Percentiles rank a stretch among this genome's conserved stretches.
Conservation (phyloP, 192 early-diverging fungal genomes). For the Entomortierella chlamydospora region DNA sequence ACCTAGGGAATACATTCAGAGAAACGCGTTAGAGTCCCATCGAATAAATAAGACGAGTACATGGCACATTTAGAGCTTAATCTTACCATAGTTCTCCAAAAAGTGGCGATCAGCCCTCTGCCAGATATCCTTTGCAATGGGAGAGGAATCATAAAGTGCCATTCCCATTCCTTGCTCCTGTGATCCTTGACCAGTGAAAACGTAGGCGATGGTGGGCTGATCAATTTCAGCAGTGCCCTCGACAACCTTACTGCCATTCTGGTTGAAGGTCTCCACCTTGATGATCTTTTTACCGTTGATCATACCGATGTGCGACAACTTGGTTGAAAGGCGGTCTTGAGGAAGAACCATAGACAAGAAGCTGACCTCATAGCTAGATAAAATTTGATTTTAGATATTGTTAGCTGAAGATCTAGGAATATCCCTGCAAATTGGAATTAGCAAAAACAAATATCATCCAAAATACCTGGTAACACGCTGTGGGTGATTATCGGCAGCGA, state of each 20-base stretch:
- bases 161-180: conserved; percentile 97
- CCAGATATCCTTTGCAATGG: conserved; percentile 89
- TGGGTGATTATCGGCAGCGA: conserved; percentile 93
- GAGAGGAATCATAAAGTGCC: conserved; percentile 87
- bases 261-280: conserved; percentile 89
- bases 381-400: not conserved
- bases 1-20: conserved; percentile 49
- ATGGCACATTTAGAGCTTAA: not conserved
- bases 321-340: conserved; percentile 88
- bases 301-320: conserved; percentile 95
- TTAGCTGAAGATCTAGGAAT: no score
- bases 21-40: no score
- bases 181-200: conserved; percentile 97
- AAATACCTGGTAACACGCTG: conserved; percentile 78
- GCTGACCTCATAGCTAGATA: conserved; percentile 75
- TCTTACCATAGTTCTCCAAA: conserved; percentile 77
- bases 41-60: no score
- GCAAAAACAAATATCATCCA: not conserved
- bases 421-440: not conserved
- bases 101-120: conserved; percentile 92
- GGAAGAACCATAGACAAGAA: conserved; percentile 97
- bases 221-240: conserved; percentile 93
- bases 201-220: conserved; percentile 90
- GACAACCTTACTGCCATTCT: conserved; percentile 85
- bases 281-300: conserved; percentile 96